phyloP scores from a whole-genome alignment of 805 yeast genomes.

The Sungouiella blattae region DNA sequence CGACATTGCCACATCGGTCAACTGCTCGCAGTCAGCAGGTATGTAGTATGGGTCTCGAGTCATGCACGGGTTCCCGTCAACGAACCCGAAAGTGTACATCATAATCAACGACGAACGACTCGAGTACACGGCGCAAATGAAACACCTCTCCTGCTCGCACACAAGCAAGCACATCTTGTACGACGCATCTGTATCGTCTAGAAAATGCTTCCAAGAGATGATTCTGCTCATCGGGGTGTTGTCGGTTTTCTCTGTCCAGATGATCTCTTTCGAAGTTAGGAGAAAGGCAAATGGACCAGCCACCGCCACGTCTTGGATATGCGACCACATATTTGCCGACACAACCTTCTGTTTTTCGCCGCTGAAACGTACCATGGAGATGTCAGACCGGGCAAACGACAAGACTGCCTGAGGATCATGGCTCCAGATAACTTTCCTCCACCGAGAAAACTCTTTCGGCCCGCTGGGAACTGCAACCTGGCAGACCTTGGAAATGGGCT shows the following conservation, averaged over 20 bases:
- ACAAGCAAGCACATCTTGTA: conserved; percentile 33
- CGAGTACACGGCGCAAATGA: conserved; percentile 24
- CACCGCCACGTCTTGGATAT: conserved; percentile 8
- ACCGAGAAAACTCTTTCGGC: conserved; percentile 1
- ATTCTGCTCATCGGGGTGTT: conserved; percentile 38
- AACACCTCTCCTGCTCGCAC: conserved; percentile 11
- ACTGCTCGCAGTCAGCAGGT: neutral
- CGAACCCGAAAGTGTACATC: conserved; percentile 31
- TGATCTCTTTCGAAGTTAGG: conserved; percentile 64
- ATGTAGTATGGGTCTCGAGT: conserved; percentile 34
- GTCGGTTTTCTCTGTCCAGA: conserved; percentile 41
- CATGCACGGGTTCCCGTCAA: conserved; percentile 32
- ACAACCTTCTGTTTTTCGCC: conserved; percentile 1
- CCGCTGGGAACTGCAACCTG: neutral
- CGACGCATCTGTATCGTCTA: conserved; percentile 54
- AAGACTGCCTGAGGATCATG: neutral
- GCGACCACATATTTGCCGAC: conserved; percentile 14
- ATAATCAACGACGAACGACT: conserved; percentile 26
- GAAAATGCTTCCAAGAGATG: conserved; percentile 71
- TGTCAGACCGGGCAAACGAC: neutral
- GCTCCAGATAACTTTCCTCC: conserved; percentile 1
- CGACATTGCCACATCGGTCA: neutral
- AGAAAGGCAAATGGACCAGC: conserved; percentile 39
- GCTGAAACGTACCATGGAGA: too few relatives aligned
- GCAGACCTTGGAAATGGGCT: neutral